Evolutionary conservation across 75 land plant genomes (phyloP).

Genomic region (Cupressus sempervirens): DNA sequence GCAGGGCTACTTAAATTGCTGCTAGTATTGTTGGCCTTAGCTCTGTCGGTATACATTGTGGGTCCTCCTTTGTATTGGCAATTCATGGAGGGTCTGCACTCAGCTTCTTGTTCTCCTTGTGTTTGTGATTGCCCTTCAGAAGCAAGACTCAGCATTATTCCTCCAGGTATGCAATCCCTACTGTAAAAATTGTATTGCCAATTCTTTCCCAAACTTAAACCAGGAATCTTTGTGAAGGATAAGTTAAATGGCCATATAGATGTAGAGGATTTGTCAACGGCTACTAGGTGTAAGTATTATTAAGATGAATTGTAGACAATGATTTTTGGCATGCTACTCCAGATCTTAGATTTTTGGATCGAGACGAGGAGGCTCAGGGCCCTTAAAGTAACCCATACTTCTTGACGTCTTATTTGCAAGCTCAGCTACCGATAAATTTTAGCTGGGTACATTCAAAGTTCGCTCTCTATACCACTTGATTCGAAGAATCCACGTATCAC

Average conservation of each 20-base stretch:
- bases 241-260: neutral
- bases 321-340: neutral
- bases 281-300: neutral
- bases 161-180: constrained; percentile 10
- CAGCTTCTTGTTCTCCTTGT: constrained; percentile 14
- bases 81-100: constrained; percentile 9
- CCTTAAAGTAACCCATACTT: neutral
- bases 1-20: neutral
- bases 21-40: constrained; percentile 13
- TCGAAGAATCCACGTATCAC: neutral
- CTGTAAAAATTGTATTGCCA: neutral
- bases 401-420: neutral
- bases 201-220: neutral
- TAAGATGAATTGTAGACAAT: neutral
- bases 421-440: neutral
- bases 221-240: neutral
- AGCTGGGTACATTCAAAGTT: neutral
- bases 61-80: constrained; percentile 24
- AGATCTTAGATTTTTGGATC: neutral
- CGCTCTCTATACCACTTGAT: neutral
- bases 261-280: neutral
- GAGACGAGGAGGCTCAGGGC: neutral
- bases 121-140: constrained; percentile 15
- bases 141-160: constrained; percentile 6
- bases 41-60: constrained; percentile 12